Percentiles rank a stretch among this genome's conserved stretches.
Conservation (phyloP, 208 protist genomes). For the Leishmania amazonensis region DNA sequence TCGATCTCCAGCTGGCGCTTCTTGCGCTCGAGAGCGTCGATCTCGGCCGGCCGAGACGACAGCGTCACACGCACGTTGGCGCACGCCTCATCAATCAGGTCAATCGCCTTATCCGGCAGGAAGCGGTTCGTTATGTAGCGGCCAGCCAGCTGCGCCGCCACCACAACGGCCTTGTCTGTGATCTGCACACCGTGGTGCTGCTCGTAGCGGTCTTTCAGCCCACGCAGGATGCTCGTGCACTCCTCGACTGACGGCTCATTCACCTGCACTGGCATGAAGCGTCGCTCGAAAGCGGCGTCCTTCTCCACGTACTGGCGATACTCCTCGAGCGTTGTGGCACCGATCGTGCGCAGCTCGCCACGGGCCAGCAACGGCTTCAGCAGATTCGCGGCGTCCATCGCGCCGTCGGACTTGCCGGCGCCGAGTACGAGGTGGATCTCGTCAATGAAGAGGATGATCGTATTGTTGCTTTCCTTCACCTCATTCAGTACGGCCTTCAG, state of each 20-base stretch:
- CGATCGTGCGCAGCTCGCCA: slow-evolving; percentile 97
- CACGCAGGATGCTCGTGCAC: slow-evolving; percentile 98
- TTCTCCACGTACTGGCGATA: slow-evolving; percentile 99
- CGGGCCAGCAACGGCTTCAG: slow-evolving; percentile 98
- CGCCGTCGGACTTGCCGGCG: slow-evolving; percentile 93
- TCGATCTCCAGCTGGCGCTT: slow-evolving; percentile 93
- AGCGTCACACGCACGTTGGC: slow-evolving; percentile 92
- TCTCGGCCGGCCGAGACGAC: slow-evolving; percentile 94
- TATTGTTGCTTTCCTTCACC: slow-evolving; percentile 94
- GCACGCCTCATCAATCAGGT: slow-evolving; percentile 98
- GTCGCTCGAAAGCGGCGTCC: slow-evolving; percentile 97
- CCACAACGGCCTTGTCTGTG: slow-evolving; percentile 92
- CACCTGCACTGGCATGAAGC: slow-evolving; percentile 98
- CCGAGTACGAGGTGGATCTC: slow-evolving; percentile 99
- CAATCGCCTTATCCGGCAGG: slow-evolving; percentile 99
- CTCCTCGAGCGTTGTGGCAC: slow-evolving; percentile 98
- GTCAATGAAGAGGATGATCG: slow-evolving; percentile 99
- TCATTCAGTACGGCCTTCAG: slow-evolving; percentile 99
- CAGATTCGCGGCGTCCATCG: slow-evolving; percentile 99
- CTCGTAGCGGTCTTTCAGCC: slow-evolving; percentile 95
- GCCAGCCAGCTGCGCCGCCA: slow-evolving; percentile 89
- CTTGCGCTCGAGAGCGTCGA: slow-evolving; percentile 93
- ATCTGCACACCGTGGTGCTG: slow-evolving; percentile 93
- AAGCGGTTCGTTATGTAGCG: slow-evolving; percentile 98
- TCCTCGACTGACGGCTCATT: slow-evolving; percentile 97